Percentiles rank a stretch among this genome's conserved stretches.
phyloP scores from a whole-genome alignment of 2,329 filamentous ascomycete species.

The Penicillium sclerotigenum region DNA sequence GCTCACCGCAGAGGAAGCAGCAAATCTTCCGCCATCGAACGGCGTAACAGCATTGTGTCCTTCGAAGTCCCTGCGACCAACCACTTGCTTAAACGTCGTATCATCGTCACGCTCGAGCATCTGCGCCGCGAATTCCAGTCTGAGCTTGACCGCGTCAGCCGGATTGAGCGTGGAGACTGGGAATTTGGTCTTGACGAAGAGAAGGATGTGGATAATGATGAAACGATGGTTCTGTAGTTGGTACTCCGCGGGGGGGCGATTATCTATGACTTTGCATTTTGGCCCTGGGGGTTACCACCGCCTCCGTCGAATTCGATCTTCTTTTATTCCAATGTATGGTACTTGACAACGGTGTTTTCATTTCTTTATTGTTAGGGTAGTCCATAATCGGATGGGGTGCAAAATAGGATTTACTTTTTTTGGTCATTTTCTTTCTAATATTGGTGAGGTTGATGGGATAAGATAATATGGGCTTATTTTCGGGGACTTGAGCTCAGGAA shows the following conservation, averaged over 20 bases:
- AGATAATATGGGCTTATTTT: neutral
- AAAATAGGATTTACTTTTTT: slow-evolving; percentile 13
- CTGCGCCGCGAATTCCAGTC: slow-evolving; percentile 84
- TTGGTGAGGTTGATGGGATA: neutral
- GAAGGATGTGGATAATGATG: slow-evolving; percentile 33
- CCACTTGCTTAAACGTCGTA: slow-evolving; percentile 55
- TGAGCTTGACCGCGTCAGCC: slow-evolving; percentile 82
- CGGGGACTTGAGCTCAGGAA: neutral
- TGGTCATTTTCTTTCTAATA: neutral
- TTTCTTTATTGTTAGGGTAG: slow-evolving; percentile 14
- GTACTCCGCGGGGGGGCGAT: neutral
- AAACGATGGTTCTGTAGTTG: slow-evolving; percentile 36
- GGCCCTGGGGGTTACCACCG: neutral
- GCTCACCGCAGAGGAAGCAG: slow-evolving; percentile 22
- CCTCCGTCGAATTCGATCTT: slow-evolving; percentile 1
- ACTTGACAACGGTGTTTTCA: slow-evolving; percentile 14
- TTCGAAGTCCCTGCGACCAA: slow-evolving; percentile 6
- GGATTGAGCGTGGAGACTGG: slow-evolving; percentile 86
- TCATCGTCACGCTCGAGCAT: slow-evolving; percentile 80
- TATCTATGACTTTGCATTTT: slow-evolving; percentile 5
- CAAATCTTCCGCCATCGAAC: slow-evolving; percentile 13
- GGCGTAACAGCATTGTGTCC: slow-evolving; percentile 8
- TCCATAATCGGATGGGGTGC: slow-evolving; percentile 11
- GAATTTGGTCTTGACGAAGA: slow-evolving; percentile 56
- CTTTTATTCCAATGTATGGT: slow-evolving; percentile 9